Base-by-base conservation (phyloP, 73 alveolate genomes). In the Symbiodinium natans region DNA sequence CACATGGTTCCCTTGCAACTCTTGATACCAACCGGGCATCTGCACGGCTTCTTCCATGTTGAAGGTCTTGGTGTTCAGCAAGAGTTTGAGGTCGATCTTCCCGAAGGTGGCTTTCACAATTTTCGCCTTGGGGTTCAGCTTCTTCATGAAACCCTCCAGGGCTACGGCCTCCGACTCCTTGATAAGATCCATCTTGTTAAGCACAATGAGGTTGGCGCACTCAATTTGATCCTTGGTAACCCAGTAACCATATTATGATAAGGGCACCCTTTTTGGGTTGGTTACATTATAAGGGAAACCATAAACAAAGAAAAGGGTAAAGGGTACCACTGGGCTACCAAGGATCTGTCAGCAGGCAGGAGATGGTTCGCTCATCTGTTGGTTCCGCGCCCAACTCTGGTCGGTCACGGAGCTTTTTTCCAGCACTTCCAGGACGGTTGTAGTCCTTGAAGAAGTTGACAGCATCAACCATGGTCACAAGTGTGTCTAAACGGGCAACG, bases 131-230 rank as follows among this genome's bases (percentile, higher is more conserved):
- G 94, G 94, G 29, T 87, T 86, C 94, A 56, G 29, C 41, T 87
- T 87, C 59, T 56, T 87, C 84, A 87, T 15, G 13, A 87, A 19
- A 36, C n/a, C 68, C 31, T 59, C 85, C 29, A 87, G 84, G 8
- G 25, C 19, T 25, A n/a, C 39, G 19, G 59, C 84, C 13, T 87
- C 94, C 23, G 17, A 3, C 33, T 36, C 41, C 33, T 54, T 33
- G 34, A 99, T 98, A 39, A 99, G 40, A 41, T 99, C 99, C 52
- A 88, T 82, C 82, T 99, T 99, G 90, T 99, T 99, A n/a, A 99
- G 46, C 73, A 99, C 73, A 38, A 99, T 99, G 38, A 99, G 98
- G 83, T 99, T 93, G 82, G 99, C 99, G 43, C 99, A 99, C 75
- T 99, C 99, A 7, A 63, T 48, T 29, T 39, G 86, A 17, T 89